Evolutionary conservation across 768 basidiomycete species (phyloP).

Genomic region (Trametes cubensis): DNA sequence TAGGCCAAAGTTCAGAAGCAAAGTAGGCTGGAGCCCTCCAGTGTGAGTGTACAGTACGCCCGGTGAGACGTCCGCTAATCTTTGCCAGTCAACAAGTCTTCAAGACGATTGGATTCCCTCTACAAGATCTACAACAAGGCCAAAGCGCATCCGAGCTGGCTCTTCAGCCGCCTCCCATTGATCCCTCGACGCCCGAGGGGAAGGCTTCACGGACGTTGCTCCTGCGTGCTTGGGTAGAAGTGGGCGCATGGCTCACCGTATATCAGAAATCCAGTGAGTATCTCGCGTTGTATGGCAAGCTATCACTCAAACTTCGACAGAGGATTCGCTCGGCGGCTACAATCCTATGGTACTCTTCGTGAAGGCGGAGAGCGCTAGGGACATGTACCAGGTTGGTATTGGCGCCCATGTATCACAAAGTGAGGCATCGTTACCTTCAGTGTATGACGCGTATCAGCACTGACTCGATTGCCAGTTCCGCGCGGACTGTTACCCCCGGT

Average conservation of each 20-base stretch:
- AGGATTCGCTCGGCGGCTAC: conserved; percentile 17
- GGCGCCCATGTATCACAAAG: conserved; percentile 82
- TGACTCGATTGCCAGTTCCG: conserved; percentile 45
- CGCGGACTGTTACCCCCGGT: conserved; percentile 51
- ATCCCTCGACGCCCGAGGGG: conserved; percentile 48
- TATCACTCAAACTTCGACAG: conserved; percentile 6
- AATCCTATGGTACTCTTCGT: conserved; percentile 31
- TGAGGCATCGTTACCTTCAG: conserved; percentile 37
- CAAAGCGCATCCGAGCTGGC: conserved; percentile 43
- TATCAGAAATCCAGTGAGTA: conserved; percentile 38
- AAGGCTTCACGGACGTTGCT: conserved; percentile 59
- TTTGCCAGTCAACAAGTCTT: conserved; percentile 44
- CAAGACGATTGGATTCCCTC: conserved; percentile 41
- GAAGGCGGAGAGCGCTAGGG: conserved; percentile 59
- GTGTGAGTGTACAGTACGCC: conserved; percentile 47
- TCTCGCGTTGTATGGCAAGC: conserved; percentile 48
- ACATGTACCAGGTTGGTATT: conserved; percentile 71
- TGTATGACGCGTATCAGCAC: neutral
- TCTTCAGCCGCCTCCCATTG: conserved; percentile 58
- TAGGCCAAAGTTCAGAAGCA: conserved; percentile 58
- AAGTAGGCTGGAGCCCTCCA: conserved; percentile 64
- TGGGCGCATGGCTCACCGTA: conserved; percentile 65
- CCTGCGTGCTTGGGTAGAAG: conserved; percentile 80
- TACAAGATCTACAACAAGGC: conserved; percentile 5
- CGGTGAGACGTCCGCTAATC: neutral